These are phyloP conservation scores for Vigna reflexopilosa DNA, from an alignment of 306 rosid species.

Conservation along the genomic window DNA sequence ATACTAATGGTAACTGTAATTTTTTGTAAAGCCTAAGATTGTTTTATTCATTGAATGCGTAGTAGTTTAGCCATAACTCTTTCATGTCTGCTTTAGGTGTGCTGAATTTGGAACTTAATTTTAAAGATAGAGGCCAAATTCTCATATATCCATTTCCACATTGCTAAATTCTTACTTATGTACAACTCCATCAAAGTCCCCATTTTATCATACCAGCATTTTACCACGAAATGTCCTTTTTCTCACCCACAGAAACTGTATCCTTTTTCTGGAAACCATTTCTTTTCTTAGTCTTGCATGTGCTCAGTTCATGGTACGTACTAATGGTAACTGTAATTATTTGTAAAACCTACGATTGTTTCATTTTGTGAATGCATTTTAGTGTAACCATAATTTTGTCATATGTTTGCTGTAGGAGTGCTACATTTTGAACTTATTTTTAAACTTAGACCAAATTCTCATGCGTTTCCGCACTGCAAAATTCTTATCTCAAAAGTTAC, in stretches of 20 bases:
- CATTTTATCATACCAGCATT: conserved; percentile 8
- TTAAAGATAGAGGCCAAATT: neutral
- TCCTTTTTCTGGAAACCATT: neutral
- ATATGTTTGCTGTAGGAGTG: neutral
- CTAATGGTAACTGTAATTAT: neutral
- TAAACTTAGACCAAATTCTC: neutral
- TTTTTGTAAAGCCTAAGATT: neutral
- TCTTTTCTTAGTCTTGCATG: neutral
- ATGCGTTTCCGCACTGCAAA: neutral
- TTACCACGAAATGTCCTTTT: neutral
- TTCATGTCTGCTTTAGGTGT: neutral
- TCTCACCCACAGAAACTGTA: too few species aligned
- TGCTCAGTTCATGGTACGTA: neutral
- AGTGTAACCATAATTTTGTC: neutral
- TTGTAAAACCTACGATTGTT: neutral
- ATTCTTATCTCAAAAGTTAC: neutral
- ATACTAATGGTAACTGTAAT: neutral
- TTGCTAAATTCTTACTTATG: neutral
- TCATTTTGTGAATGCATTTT: conserved; percentile 14
- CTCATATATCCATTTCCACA: neutral
- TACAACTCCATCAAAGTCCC: neutral
- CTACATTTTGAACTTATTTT: neutral
- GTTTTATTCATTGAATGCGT: conserved; percentile 13
- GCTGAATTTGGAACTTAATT: neutral
- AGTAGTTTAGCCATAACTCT: neutral